A percentile compares a stretch with the other conserved stretches of the same genome.
These are phyloP conservation scores for Arabis hirsuta DNA, from an alignment of 345 rosid genomes.

Conservation along the genomic window DNA sequence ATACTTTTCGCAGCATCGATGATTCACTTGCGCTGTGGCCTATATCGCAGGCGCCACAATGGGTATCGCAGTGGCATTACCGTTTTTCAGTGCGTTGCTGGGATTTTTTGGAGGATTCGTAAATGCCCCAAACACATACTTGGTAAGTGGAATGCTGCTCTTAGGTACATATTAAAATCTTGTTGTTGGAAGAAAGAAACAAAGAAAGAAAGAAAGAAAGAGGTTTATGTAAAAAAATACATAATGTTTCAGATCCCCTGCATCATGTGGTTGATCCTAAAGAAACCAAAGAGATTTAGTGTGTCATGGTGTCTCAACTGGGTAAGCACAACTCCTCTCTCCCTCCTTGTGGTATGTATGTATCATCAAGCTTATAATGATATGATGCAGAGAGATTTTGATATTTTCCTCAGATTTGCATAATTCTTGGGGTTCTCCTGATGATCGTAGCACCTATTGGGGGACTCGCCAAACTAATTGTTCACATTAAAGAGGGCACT, in stretches of 20 bases:
- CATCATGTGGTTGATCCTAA: slow-evolving; percentile 67
- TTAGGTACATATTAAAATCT: no score
- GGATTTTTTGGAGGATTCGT: slow-evolving; percentile 81
- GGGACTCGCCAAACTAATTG: slow-evolving; percentile 48
- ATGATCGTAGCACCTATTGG: slow-evolving; percentile 76
- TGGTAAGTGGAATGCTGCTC: slow-evolving; percentile 48
- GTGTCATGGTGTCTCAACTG: slow-evolving; percentile 69
- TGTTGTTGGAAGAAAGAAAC: no score
- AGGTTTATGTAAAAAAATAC: no score
- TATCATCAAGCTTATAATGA: no score
- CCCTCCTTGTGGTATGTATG: no score
- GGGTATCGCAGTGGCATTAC: slow-evolving; percentile 61
- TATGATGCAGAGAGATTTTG: no score
- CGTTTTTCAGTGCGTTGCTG: slow-evolving; percentile 68
- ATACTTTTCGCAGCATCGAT: no score
- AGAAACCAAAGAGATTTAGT: slow-evolving; percentile 62
- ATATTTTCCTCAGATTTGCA: slow-evolving; percentile 52
- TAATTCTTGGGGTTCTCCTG: slow-evolving; percentile 55
- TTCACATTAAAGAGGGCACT: background rate
- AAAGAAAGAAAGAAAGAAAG: no score
- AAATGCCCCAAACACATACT: slow-evolving; percentile 72
- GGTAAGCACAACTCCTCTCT: slow-evolving; percentile 42
- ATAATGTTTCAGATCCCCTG: slow-evolving; percentile 61
- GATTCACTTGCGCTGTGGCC: background rate
- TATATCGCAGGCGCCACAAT: slow-evolving; percentile 56